Base-by-base conservation (phyloP, 2,329 filamentous ascomycete genomes). In the Hirsutella thompsonii region DNA sequence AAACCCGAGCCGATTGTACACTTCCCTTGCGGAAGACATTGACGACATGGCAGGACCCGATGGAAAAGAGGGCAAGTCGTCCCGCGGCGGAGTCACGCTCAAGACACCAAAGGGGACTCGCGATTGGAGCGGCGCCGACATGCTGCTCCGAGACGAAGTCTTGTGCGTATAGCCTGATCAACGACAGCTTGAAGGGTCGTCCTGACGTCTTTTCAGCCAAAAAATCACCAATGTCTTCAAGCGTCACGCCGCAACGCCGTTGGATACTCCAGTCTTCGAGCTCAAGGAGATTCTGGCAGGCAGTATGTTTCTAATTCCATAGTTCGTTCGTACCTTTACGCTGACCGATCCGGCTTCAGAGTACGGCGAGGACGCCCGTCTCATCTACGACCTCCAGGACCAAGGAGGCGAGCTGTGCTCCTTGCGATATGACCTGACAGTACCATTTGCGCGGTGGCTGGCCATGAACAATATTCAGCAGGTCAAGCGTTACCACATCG, bases 401-500 rank as follows among this genome's bases (percentile, higher is more conserved):
- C 87, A 93, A 60, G 86, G 87, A 53, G 86, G 87, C 48, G 87
- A 94, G 32, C 37, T 39, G 19, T 42, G 41, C 33, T 42, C 41
- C 8, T 19, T 42, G 18, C 36, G 41, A 3, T 42, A 30, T 26
- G 37, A 42, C 26, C 23, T 42, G 9, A 42, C 41, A 3, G 37
- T 42, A 2, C 37, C 41, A 8, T 42, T 42, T n/a, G 41, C 41
- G 9, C 41, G 41, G 23, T 42, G 42, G 34, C 32, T 43, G 23
- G 83, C 89, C 54, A 92, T 93, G 86, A 94, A 94, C 63, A 74
- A 81, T 48, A 72, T 93, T 42, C 79, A 84, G 60, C 81, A 72
- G 61, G 90, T 94, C 66, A 94, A 94, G 69, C 77, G 90, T 55
- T 95, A 94, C 62, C 88, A 94, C 66, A 89, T 96, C 51, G 88